Conservation (phyloP, 257 asterid genomes). For the Echites panduratus region DNA sequence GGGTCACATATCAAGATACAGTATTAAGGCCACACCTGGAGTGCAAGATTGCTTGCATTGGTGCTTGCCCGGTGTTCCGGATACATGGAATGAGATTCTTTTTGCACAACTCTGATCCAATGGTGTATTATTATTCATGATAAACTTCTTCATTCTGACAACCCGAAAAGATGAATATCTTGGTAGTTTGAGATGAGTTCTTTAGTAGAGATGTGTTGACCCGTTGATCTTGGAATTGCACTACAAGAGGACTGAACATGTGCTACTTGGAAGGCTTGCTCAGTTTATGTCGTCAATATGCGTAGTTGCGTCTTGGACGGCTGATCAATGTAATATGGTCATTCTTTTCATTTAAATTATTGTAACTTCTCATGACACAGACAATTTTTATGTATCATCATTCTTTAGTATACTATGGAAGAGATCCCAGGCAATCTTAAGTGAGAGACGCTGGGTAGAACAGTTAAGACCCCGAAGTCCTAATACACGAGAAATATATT, state of each 20-base stretch:
- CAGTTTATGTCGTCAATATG: background rate
- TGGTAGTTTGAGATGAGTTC: background rate
- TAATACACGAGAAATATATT: background rate
- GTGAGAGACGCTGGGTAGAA: background rate
- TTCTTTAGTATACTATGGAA: background rate
- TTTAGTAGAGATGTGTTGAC: background rate
- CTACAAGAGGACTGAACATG: background rate
- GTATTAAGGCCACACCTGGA: constrained; percentile 71
- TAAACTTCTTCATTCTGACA: background rate
- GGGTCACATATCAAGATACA: constrained; percentile 87
- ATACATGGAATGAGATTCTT: constrained; percentile 87
- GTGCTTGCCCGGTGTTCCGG: constrained; percentile 95
- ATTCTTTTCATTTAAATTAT: background rate
- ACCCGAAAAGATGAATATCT: background rate
- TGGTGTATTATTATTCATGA: background rate
- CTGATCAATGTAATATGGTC: background rate
- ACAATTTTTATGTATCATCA: background rate
- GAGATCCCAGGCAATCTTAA: background rate
- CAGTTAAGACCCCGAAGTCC: background rate
- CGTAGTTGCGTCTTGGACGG: background rate
- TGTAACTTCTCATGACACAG: background rate
- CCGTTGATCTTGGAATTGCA: background rate
- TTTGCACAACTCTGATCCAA: constrained; percentile 45
- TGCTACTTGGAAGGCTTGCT: background rate
- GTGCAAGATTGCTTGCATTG: constrained; percentile 94